These are phyloP conservation scores for Daldinia bambusicola DNA, from an alignment of 495 filamentous ascomycete genomes.

Conservation along the genomic window DNA sequence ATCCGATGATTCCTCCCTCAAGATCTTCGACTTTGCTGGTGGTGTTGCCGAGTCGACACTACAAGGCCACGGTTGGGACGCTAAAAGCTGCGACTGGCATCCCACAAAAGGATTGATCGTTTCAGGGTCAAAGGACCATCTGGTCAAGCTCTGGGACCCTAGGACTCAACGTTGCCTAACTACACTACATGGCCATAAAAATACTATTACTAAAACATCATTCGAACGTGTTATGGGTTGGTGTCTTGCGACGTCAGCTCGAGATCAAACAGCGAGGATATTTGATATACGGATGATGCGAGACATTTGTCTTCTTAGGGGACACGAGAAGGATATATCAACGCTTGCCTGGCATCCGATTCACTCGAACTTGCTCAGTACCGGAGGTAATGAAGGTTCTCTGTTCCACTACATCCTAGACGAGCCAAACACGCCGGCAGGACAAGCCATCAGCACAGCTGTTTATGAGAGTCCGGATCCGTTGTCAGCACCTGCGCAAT, in stretches of 20 bases:
- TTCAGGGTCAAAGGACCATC: slow-evolving; percentile 96
- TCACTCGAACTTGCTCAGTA: slow-evolving; percentile 87
- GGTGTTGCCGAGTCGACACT: slow-evolving; percentile 82
- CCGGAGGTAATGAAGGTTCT: slow-evolving; percentile 87
- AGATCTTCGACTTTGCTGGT: slow-evolving; percentile 96
- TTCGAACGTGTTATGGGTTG: slow-evolving; percentile 87
- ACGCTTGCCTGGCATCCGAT: slow-evolving; percentile 94
- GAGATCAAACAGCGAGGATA: slow-evolving; percentile 89
- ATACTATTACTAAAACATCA: slow-evolving; percentile 86
- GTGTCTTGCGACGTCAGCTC: slow-evolving; percentile 88
- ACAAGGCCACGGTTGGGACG: slow-evolving; percentile 94
- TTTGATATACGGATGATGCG: slow-evolving; percentile 99
- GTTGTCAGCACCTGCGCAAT: slow-evolving; percentile 78
- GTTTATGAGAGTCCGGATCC: slow-evolving; percentile 87
- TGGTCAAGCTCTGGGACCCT: slow-evolving; percentile 98
- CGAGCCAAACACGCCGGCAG: slow-evolving; percentile 83
- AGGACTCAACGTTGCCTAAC: slow-evolving; percentile 88
- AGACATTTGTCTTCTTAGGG: slow-evolving; percentile 88
- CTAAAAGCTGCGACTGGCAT: slow-evolving; percentile 96
- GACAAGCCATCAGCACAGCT: slow-evolving; percentile 71
- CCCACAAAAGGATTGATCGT: slow-evolving; percentile 93
- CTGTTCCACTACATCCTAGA: slow-evolving; percentile 93
- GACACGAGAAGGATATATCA: slow-evolving; percentile 95
- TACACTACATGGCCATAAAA: slow-evolving; percentile 97
- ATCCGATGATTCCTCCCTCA: slow-evolving; percentile 89